phyloP scores from a whole-genome alignment of 495 filamentous ascomycete species.

The Penicillium paxilli region DNA sequence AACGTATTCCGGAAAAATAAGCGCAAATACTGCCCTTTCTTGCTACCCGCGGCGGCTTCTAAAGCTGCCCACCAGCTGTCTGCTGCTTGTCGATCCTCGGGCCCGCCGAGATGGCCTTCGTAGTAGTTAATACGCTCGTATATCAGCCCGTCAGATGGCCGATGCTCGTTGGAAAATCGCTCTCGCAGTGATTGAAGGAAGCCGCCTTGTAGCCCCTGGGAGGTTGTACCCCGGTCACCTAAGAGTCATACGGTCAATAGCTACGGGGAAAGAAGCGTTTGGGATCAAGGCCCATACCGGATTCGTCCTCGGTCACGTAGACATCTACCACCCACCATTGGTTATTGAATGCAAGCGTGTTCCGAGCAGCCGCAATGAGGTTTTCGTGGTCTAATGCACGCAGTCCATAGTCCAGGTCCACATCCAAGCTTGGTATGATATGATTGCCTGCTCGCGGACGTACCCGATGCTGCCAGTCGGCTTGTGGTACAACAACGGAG shows the following conservation, averaged over 20 bases:
- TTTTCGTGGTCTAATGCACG: conserved; percentile 9
- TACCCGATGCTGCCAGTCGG: not conserved
- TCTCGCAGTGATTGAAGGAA: conserved; percentile 9
- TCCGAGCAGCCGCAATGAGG: conserved; percentile 7
- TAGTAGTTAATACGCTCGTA: conserved; percentile 16
- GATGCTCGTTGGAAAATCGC: conserved; percentile 8
- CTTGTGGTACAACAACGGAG: not conserved
- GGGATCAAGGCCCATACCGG: not conserved
- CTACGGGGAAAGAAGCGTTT: not conserved
- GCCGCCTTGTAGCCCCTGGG: not conserved
- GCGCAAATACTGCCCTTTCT: conserved; percentile 4
- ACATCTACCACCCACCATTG: conserved; percentile 18
- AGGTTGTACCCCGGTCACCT: not conserved
- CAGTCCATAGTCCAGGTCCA: conserved; percentile 1
- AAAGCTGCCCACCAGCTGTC: conserved; percentile 10
- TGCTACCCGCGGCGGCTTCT: conserved; percentile 1
- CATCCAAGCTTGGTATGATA: not conserved
- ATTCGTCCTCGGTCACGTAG: conserved; percentile 8
- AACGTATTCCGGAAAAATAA: conserved; percentile 3
- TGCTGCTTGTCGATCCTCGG: not conserved
- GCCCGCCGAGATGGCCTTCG: conserved; percentile 3
- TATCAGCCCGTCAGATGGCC: conserved; percentile 9
- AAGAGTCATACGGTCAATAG: not conserved
- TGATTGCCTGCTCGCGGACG: not conserved
- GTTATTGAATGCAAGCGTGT: not conserved